These are phyloP conservation scores for Phytophthora aleatoria DNA, from an alignment of 352 stramenopile species.

Conservation along the genomic window DNA sequence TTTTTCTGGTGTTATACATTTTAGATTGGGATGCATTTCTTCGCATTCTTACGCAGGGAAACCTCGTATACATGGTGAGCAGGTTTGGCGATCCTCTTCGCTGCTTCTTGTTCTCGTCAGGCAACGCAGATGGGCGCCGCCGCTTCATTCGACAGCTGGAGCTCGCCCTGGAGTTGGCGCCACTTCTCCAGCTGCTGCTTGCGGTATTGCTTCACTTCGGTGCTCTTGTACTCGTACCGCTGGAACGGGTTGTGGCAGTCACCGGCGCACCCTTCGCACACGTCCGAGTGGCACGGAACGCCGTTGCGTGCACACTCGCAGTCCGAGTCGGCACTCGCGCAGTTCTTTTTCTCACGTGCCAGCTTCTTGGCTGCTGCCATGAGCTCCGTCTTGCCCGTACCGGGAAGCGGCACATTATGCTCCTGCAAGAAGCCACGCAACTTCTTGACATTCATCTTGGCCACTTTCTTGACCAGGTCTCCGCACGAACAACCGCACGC, in stretches of 20 bases:
- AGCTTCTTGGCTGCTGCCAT: conserved; percentile 69
- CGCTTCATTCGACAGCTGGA: conserved; percentile 24
- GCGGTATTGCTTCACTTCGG: conserved; percentile 71
- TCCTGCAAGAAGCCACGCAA: conserved; percentile 70
- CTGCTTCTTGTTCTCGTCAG: conserved; percentile 14
- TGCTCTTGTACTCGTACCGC: conserved; percentile 78
- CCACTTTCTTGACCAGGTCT: conserved; percentile 82
- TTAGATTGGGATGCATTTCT: conserved; percentile 1
- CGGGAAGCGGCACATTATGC: conserved; percentile 50
- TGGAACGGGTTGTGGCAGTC: conserved; percentile 78
- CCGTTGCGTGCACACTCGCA: conserved; percentile 82
- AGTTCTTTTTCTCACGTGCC: conserved; percentile 76
- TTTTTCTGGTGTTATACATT: conserved; percentile 18
- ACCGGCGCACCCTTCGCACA: conserved; percentile 71
- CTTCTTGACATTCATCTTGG: conserved; percentile 88
- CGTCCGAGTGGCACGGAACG: conserved; percentile 76
- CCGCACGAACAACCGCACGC: conserved; percentile 82
- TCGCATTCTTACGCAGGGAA: conserved; percentile 18
- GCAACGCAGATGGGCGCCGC: conserved; percentile 37
- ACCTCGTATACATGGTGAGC: conserved; percentile 16
- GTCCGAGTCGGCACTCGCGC: conserved; percentile 51
- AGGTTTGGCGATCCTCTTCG: background rate
- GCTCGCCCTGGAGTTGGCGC: conserved; percentile 32
- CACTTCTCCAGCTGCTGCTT: conserved; percentile 72
- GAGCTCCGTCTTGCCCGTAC: conserved; percentile 67